phyloP scores from a whole-genome alignment of 495 filamentous ascomycete genomes.

The Aspergillus cavernicola region DNA sequence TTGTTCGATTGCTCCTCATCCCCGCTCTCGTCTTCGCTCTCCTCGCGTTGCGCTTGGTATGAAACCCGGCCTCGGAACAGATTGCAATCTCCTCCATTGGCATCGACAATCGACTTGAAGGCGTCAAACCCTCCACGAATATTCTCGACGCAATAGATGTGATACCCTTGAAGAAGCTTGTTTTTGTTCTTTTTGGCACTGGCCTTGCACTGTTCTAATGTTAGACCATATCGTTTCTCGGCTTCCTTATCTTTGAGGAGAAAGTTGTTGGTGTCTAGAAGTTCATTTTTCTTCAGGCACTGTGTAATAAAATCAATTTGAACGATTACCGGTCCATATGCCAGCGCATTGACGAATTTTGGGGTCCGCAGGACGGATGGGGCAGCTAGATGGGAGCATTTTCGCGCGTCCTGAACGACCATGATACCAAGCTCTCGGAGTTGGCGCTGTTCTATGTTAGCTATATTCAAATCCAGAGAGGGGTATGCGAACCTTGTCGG shows the following conservation, averaged over 20 bases:
- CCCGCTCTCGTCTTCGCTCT: slow-evolving; percentile 45
- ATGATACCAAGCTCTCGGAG: slow-evolving; percentile 80
- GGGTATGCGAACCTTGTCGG: slow-evolving; percentile 64
- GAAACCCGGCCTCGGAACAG: slow-evolving; percentile 72
- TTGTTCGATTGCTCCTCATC: slow-evolving; percentile 57
- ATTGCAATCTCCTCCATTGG: slow-evolving; percentile 80
- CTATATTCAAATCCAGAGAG: neutral
- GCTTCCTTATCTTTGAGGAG: slow-evolving; percentile 63
- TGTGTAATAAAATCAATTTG: slow-evolving; percentile 73
- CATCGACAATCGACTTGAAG: slow-evolving; percentile 76
- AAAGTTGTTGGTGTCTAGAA: slow-evolving; percentile 58
- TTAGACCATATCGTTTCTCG: slow-evolving; percentile 66
- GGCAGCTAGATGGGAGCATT: slow-evolving; percentile 82
- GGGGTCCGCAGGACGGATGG: slow-evolving; percentile 81
- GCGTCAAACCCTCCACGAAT: slow-evolving; percentile 79
- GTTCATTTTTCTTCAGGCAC: slow-evolving; percentile 59
- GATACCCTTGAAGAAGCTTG: slow-evolving; percentile 64
- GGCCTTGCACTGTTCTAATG: slow-evolving; percentile 57
- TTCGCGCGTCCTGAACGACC: slow-evolving; percentile 67
- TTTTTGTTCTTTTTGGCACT: slow-evolving; percentile 73
- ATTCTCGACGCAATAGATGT: slow-evolving; percentile 74
- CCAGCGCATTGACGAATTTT: slow-evolving; percentile 87
- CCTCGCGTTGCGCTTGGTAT: slow-evolving; percentile 43
- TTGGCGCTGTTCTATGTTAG: slow-evolving; percentile 58
- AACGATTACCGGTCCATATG: slow-evolving; percentile 69